A percentile compares a stretch with the other conserved stretches of the same genome.
phyloP scores from a whole-genome alignment of 768 basidiomycete species.

The Obba rivulosa region DNA sequence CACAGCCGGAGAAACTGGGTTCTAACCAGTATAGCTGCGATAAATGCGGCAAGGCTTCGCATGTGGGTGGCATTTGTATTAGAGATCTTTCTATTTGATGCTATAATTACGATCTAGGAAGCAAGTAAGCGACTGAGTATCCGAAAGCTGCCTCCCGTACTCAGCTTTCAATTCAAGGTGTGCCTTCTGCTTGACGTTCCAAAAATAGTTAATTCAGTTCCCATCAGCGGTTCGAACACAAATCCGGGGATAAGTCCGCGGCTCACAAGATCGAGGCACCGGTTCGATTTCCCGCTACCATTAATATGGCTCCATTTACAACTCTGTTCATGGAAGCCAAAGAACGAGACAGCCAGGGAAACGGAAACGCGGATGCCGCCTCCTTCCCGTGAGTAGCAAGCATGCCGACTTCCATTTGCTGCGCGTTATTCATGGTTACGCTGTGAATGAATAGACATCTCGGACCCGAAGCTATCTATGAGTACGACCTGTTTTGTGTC shows the following conservation, averaged over 20 bases:
- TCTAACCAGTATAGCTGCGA: conserved; percentile 80
- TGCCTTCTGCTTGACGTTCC: background rate
- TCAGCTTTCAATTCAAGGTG: conserved; percentile 96
- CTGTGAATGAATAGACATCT: conserved; percentile 29
- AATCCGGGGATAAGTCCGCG: conserved; percentile 60
- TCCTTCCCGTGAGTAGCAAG: conserved; percentile 13
- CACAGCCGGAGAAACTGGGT: conserved; percentile 78
- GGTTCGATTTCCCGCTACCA: conserved; percentile 74
- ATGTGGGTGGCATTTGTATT: conserved; percentile 35
- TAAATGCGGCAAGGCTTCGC: conserved; percentile 70
- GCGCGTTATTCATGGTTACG: background rate
- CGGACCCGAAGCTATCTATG: conserved; percentile 67
- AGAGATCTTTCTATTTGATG: background rate
- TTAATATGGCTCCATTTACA: conserved; percentile 89
- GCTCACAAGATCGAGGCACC: conserved; percentile 82
- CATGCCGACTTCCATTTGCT: conserved; percentile 5
- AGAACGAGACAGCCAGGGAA: conserved; percentile 38
- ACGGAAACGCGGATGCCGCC: conserved; percentile 12
- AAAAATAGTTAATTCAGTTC: background rate
- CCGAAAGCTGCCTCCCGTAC: conserved; percentile 77
- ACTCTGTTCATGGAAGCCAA: conserved; percentile 50
- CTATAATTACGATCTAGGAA: conserved; percentile 21
- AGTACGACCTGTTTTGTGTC: conserved; percentile 89
- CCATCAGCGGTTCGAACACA: conserved; percentile 86
- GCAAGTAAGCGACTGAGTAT: conserved; percentile 85